These are phyloP conservation scores for Phlyctochytrium bullatum DNA, from an alignment of 192 early-diverging fungal species.

Conservation along the genomic window DNA sequence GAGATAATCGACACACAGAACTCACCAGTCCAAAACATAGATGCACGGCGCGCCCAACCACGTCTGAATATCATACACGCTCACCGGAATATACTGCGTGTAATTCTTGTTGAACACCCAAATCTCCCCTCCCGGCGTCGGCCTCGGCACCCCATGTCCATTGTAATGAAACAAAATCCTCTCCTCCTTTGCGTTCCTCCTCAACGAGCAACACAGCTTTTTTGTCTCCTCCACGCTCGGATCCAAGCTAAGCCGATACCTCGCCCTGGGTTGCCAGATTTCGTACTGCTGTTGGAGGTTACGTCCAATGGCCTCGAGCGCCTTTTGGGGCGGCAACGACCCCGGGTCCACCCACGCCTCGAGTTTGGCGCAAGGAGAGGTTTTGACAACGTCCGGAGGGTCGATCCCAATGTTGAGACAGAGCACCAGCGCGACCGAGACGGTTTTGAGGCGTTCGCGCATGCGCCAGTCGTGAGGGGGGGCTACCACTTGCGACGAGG, in stretches of 20 bases:
- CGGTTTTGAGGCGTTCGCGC: slow-evolving; percentile 73
- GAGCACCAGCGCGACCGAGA: slow-evolving; percentile 80
- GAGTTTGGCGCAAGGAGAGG: slow-evolving; percentile 81
- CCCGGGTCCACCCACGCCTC: slow-evolving; percentile 97
- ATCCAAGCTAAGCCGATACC: slow-evolving; percentile 81
- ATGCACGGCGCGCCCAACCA: slow-evolving; percentile 95
- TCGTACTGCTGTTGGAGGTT: slow-evolving; percentile 93
- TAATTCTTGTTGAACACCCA: slow-evolving; percentile 99
- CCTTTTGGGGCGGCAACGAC: slow-evolving; percentile 69
- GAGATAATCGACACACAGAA: not conserved
- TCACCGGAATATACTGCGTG: slow-evolving; percentile 98
- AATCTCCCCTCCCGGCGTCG: slow-evolving; percentile 90
- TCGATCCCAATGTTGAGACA: slow-evolving; percentile 96
- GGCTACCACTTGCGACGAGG: no score
- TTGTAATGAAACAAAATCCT: slow-evolving; percentile 98
- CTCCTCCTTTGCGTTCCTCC: slow-evolving; percentile 87
- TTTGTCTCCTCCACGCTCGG: slow-evolving; percentile 92
- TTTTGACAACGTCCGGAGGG: slow-evolving; percentile 90
- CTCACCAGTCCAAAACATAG: slow-evolving; percentile 93
- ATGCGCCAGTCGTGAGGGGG: slow-evolving; percentile 58
- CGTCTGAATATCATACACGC: slow-evolving; percentile 84
- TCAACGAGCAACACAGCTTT: slow-evolving; percentile 77
- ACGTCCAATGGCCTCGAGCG: slow-evolving; percentile 84
- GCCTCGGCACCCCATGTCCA: slow-evolving; percentile 96
- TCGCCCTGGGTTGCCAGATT: slow-evolving; percentile 77